Base-by-base conservation (phyloP, 2,329 filamentous ascomycete species). In the Zalaria obscura region DNA sequence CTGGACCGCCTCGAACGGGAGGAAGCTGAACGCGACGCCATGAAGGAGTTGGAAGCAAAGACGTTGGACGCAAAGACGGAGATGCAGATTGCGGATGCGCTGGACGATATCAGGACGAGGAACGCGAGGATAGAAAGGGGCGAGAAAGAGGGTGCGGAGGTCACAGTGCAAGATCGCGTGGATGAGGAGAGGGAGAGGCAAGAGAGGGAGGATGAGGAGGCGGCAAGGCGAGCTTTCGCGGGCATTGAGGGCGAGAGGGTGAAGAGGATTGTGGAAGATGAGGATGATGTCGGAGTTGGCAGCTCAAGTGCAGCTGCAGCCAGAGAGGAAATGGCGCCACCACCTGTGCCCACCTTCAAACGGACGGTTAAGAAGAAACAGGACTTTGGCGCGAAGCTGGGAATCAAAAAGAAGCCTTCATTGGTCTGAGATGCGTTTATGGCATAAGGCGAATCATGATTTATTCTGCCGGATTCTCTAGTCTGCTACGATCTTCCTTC, bases 11-110 rank as follows among this genome's bases (percentile, higher is more conserved):
- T 96, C 4, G 87, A 95, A 64, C 63, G 70, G 34, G 84, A 93
- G 55, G 81, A 78, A 49, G 75, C 80, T 44, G 86, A 94, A 60
- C 73, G 78, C 49, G 88, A 95, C 60, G 85, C 86, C 25, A 98
- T 98, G 93, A 83, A 83, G 43, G 88, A 95, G 57, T 65, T 98
- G 37, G 91, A 98, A 65, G 80, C 83, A 48, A 96, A 96, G 67
- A 94, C 89, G 42, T 67, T 83, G 25, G 91, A 98, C 59, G 88
- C 88, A 1, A 88, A 91, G 67, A 73, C 82, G 34, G 91, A 98
- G 63, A 98, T 98, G 88, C 85, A 83, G 11, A 85, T 95, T 36
- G 91, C 91, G 2, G 91, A 98, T 66, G 89, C 88, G 5, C 66
- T 98, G 42, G 91, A 98, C 60, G 88, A 95, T 64, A 95, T 98